A percentile compares a stretch with the other conserved stretches of the same genome.
Conservation (phyloP, 306 rosid species). For the Herpetospermum pedunculosum region DNA sequence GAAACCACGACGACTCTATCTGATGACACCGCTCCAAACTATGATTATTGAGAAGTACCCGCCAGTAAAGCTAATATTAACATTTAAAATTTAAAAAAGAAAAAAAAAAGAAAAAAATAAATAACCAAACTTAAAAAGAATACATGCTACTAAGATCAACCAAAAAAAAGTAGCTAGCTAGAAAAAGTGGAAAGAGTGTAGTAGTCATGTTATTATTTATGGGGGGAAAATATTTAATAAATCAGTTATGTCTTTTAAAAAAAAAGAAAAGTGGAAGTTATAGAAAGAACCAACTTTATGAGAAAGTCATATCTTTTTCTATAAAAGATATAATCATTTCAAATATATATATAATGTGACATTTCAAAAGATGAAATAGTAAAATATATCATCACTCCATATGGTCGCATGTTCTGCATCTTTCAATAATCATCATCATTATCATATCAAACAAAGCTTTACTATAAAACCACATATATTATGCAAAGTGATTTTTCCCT, state of each 20-base stretch:
- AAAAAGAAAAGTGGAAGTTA: not conserved
- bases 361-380: not conserved
- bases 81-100: too few relatives aligned
- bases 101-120: too few relatives aligned
- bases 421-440: not conserved
- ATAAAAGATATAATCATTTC: not conserved
- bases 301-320: not conserved
- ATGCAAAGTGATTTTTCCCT: not conserved
- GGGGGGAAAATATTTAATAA: not conserved
- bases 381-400: not conserved
- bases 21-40: too few relatives aligned
- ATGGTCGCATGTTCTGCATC: not conserved
- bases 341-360: not conserved
- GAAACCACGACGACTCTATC: too few relatives aligned
- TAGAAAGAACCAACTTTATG: not conserved
- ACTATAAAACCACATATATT: not conserved
- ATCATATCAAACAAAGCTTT: not conserved
- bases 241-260: not conserved
- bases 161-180: not conserved
- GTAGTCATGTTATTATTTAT: not conserved
- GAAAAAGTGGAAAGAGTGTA: not conserved
- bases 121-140: not conserved
- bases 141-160: not conserved
- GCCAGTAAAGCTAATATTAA: too few relatives aligned
- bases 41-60: too few relatives aligned